Conservation (phyloP, 2,329 filamentous ascomycete genomes). For the Beauveria brongniartii region DNA sequence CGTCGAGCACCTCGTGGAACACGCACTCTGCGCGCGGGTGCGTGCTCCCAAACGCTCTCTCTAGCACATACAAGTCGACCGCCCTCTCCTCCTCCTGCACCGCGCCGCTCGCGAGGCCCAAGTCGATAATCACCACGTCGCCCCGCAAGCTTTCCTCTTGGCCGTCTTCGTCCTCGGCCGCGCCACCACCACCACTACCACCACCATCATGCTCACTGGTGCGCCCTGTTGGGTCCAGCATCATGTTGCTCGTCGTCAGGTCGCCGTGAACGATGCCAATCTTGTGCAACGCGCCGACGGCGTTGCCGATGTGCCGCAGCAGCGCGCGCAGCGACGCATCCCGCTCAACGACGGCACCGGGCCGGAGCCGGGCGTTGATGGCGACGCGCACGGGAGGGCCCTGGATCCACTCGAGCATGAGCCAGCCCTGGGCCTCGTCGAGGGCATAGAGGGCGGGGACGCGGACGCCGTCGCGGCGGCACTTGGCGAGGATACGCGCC, state of each 20-base stretch:
- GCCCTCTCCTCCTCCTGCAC: conserved; percentile 85
- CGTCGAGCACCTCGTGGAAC: conserved; percentile 64
- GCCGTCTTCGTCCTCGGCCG: conserved; percentile 15
- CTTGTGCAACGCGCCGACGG: conserved; percentile 69
- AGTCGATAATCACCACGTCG: conserved; percentile 86
- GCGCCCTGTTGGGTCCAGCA: conserved; percentile 46
- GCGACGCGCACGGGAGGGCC: conserved; percentile 62
- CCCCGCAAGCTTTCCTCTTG: conserved; percentile 41
- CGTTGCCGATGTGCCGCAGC: conserved; percentile 61
- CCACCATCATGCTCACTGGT: too few species aligned
- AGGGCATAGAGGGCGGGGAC: conserved; percentile 75
- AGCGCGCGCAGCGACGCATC: conserved; percentile 49
- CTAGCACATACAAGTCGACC: conserved; percentile 92
- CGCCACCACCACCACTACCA: conserved; percentile 11
- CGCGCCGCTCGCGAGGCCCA: conserved; percentile 78
- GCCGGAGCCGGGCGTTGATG: conserved; percentile 59
- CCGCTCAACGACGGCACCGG: conserved; percentile 27
- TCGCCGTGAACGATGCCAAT: conserved; percentile 91
- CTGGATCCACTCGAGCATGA: conserved; percentile 79
- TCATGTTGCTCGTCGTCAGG: conserved; percentile 94
- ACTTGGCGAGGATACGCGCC: conserved; percentile 74
- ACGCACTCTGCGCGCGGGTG: conserved; percentile 77
- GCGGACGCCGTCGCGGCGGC: conserved; percentile 66
- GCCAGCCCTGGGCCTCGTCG: conserved; percentile 58
- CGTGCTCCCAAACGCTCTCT: conserved; percentile 89